These are phyloP conservation scores for Knoxia roxburghii DNA, from an alignment of 257 asterid genomes.

Conservation along the genomic window DNA sequence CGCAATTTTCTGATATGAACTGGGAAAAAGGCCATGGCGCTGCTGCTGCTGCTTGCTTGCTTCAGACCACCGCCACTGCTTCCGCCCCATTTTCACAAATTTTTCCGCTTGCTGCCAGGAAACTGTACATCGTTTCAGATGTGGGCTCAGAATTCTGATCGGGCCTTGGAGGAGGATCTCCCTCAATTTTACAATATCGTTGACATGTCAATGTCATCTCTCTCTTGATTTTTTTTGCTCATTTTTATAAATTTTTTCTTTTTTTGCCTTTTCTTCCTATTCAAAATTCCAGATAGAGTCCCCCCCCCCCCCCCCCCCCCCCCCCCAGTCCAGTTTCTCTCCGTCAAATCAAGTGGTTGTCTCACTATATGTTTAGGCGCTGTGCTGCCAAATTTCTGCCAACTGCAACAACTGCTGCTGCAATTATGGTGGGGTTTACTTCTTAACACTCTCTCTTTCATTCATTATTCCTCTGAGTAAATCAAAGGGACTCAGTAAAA, in stretches of 20 bases:
- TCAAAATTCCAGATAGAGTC: no score
- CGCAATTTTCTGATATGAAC: no score
- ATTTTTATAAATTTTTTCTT: no score
- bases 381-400: constrained; percentile 7
- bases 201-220: constrained; percentile 25
- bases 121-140: constrained; percentile 18
- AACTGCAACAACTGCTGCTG: not conserved
- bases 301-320: no score
- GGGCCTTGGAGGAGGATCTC: constrained; percentile 20
- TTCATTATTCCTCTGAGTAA: not conserved
- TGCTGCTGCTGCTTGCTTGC: no score
- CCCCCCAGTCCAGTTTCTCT: no score
- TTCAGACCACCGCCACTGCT: no score
- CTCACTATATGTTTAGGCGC: not conserved
- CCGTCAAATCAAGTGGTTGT: not conserved
- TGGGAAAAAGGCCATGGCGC: no score
- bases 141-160: constrained; percentile 17
- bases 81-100: no score
- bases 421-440: not conserved
- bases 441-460: not conserved
- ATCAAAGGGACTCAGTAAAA: no score
- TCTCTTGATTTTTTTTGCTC: no score
- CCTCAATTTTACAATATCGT: constrained; percentile 31
- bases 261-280: not conserved
- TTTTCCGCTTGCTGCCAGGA: no score